A percentile compares a stretch with the other conserved stretches of the same genome.
These are phyloP conservation scores for Colletotrichum sp. DNA, from an alignment of 2,329 filamentous ascomycete genomes.

Conservation along the genomic window DNA sequence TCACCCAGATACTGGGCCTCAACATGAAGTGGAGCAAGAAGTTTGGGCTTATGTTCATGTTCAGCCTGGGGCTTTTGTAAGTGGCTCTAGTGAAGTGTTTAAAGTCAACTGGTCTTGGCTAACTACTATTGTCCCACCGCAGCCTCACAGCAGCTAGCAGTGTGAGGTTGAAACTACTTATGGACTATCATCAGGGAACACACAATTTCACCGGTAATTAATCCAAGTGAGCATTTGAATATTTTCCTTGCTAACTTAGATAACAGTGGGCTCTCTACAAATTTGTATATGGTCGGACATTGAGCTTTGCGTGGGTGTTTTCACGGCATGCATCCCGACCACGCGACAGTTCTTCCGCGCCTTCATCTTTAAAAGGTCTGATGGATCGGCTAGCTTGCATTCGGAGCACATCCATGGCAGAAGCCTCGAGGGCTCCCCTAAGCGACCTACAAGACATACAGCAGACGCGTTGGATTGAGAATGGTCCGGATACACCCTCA, in stretches of 20 bases:
- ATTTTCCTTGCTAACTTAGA: neutral
- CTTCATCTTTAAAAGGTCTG: neutral
- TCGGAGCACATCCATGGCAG: neutral
- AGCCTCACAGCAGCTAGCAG: neutral
- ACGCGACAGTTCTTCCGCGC: neutral
- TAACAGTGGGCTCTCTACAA: neutral
- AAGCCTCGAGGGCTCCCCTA: neutral
- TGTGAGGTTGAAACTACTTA: neutral
- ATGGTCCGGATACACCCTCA: neutral
- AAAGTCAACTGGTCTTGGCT: neutral
- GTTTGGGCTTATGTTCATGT: constrained; percentile 37
- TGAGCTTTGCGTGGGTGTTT: neutral
- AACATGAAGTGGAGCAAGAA: constrained; percentile 39
- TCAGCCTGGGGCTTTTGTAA: constrained; percentile 31
- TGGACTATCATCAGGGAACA: neutral
- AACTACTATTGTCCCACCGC: neutral
- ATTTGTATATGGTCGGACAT: neutral
- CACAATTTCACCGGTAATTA: neutral
- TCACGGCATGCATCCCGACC: neutral
- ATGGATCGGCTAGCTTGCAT: neutral
- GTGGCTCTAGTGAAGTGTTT: neutral
- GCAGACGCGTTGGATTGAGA: neutral
- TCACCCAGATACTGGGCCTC: constrained; percentile 35
- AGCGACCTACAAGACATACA: neutral
- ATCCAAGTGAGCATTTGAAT: neutral